Evolutionary conservation across 2,329 filamentous ascomycete species (phyloP).

Genomic region (Xylaria polymorpha): DNA sequence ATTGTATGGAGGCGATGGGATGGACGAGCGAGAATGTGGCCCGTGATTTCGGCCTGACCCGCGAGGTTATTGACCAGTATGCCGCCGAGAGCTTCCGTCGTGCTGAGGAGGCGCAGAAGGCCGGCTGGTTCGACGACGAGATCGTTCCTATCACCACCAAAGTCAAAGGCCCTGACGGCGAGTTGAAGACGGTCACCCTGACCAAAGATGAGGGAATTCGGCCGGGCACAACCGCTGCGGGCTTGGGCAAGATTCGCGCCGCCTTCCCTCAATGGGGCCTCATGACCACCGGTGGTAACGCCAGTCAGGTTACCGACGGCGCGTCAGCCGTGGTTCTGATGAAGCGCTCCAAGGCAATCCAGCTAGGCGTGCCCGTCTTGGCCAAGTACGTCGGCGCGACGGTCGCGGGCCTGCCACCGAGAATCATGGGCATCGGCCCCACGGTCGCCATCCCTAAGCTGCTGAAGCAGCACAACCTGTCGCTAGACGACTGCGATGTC

Average conservation of each 20-base stretch:
- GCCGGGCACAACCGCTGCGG: constrained; percentile 87
- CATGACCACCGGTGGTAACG: constrained; percentile 90
- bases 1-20: constrained; percentile 96
- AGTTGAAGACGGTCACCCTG: constrained; percentile 80
- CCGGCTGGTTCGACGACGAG: constrained; percentile 92
- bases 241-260: constrained; percentile 83
- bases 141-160: constrained; percentile 87
- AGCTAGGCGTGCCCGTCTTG: constrained; percentile 89
- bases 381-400: constrained; percentile 96
- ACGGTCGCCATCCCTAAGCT: constrained; percentile 83
- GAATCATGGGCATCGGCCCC: constrained; percentile 96
- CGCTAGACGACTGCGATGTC: constrained; percentile 85
- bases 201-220: constrained; percentile 91
- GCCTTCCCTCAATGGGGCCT: constrained; percentile 93
- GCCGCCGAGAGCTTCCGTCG: constrained; percentile 88
- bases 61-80: constrained; percentile 84
- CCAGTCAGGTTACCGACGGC: constrained; percentile 94
- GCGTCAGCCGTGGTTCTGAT: constrained; percentile 90
- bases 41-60: constrained; percentile 85
- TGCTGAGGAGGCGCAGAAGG: constrained; percentile 90
- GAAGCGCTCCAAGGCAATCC: constrained; percentile 90
- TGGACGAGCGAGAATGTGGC: constrained; percentile 98
- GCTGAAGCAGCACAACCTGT: constrained; percentile 80
- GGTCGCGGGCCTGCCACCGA: constrained; percentile 86
- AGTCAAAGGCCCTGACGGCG: constrained; percentile 85